Evolutionary conservation across 1,284 basidiomycete genomes (phyloP), one percentile per base, ranked within the genome.

Genomic region (Leccinum pallidistipes): DNA sequence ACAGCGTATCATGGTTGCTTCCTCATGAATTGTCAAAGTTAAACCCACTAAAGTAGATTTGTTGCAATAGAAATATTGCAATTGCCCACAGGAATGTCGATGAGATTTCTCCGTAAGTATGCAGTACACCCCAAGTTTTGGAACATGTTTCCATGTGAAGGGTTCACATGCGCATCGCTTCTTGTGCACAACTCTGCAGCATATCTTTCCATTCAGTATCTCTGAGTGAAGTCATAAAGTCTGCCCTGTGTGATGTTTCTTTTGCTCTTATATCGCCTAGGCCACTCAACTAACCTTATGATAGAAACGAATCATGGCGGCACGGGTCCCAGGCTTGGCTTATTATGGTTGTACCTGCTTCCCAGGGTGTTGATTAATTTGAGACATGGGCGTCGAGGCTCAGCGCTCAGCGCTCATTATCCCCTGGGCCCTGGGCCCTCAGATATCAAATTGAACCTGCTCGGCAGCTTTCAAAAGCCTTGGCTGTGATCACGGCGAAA

Each of bases 1-100:
- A 18, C 78, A 84, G 9, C 69, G 82, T 45, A 84, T 81, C 47
- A 68, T 77, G 31, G 47, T 50, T 4, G 54, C 53, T 56, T 31
- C 55, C 2, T 66, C 59, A 9, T 68, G 45, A 72, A 32, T 18
- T 51, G n/a, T 45, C 14, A 29, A 34, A 47, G 11, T 21, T 18
- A 49, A 51, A 34, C 10, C 4, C 21, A 34, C 18, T 53, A 29
- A 14, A 38, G 24, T 45, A 36, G 9, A 21, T 40, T 47, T 34
- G n/a, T 50, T 64, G 12, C 54, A 49, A 56, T 45, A 56, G 32
- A 38, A 50, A 58, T 47, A 51, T 57, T 59, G 45, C 56, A 57
- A 49, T 52, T n/a, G 3, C 45, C 21, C 10, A 5, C 45, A 36
- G 50, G 47, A 57, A 53, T 58, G 18, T 49, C 5, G 31, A 58